Conservation (phyloP, 352 stramenopile species). For the Phytophthora melonis region DNA sequence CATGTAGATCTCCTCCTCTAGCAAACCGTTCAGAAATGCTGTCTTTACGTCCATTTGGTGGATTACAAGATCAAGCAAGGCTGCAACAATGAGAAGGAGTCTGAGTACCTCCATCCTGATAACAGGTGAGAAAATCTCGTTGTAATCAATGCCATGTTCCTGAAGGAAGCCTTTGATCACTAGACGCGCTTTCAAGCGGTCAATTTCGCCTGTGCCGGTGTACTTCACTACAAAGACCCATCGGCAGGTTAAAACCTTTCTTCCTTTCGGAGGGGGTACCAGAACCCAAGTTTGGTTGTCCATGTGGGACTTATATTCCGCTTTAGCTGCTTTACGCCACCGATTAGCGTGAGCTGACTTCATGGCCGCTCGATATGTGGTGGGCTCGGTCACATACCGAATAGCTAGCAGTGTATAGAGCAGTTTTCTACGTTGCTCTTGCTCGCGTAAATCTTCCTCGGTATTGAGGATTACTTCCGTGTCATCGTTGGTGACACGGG, state of each 20-base stretch:
- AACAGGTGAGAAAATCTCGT: conserved; percentile 8
- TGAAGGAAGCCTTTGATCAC: conserved; percentile 4
- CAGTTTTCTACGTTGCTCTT: background rate
- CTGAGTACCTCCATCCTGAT: conserved; percentile 12
- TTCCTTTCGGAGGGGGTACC: background rate
- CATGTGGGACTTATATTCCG: conserved; percentile 13
- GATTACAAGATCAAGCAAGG: conserved; percentile 20
- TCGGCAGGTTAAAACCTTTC: background rate
- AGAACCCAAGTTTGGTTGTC: conserved; percentile 9
- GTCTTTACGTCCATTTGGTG: conserved; percentile 43
- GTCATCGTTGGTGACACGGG: background rate
- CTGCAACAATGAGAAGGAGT: conserved; percentile 12
- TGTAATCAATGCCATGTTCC: conserved; percentile 3
- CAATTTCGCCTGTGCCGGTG: conserved; percentile 13
- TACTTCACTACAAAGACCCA: conserved; percentile 21
- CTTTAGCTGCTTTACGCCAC: conserved; percentile 1
- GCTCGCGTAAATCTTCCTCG: conserved; percentile 7
- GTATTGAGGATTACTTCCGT: background rate
- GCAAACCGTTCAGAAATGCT: conserved; percentile 22
- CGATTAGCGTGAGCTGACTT: conserved; percentile 4
- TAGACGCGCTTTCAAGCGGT: conserved; percentile 6
- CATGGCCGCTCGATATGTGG: conserved; percentile 8
- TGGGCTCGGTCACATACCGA: conserved; percentile 12
- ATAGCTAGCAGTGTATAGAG: conserved; percentile 10
- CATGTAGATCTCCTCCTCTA: conserved; percentile 38